Evolutionary conservation across 352 stramenopile species (phyloP).

Genomic region (Globisporangium irregulare): DNA sequence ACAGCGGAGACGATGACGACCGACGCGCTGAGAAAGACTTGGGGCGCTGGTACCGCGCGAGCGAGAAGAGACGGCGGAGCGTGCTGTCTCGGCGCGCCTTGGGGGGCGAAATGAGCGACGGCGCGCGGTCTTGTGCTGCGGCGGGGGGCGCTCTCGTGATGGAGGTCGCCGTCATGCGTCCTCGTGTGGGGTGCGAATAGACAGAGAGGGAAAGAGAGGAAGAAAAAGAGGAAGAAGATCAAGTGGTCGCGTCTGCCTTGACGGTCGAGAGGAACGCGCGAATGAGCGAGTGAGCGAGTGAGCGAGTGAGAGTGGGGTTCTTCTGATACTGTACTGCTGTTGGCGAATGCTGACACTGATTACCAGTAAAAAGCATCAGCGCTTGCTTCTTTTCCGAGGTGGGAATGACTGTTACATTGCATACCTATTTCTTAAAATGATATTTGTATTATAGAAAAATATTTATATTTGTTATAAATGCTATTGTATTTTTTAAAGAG

Average conservation of each 20-base stretch:
- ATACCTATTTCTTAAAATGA: neutral
- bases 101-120: neutral
- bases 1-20: neutral
- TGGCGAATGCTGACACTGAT: neutral
- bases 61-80: constrained; percentile 18
- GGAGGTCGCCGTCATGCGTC: neutral
- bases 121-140: neutral
- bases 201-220: too few relatives aligned
- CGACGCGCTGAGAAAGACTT: neutral
- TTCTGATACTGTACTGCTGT: neutral
- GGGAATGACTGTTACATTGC: neutral
- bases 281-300: neutral
- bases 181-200: neutral
- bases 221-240: neutral
- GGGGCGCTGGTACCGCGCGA: neutral
- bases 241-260: neutral
- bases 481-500: neutral
- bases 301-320: neutral
- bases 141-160: neutral
- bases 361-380: neutral
- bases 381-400: neutral
- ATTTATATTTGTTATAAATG: neutral
- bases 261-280: neutral
- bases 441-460: neutral
- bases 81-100: constrained; percentile 5